These are phyloP conservation scores for Caryopteris hybrid DNA, from an alignment of 305 asterid genomes.

Conservation along the genomic window DNA sequence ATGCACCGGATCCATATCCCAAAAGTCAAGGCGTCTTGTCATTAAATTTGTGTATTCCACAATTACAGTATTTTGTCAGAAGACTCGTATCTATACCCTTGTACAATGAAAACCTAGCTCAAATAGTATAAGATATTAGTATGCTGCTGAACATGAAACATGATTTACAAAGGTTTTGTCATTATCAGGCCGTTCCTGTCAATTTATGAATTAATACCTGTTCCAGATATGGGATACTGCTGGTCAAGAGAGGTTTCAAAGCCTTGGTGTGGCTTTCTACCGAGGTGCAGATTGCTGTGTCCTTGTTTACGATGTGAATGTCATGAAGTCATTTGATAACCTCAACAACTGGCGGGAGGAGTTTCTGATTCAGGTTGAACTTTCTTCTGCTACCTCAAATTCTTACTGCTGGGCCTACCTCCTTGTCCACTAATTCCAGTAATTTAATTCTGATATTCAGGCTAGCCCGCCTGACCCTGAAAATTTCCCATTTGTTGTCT, in stretches of 20 bases:
- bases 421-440: slow-evolving; percentile 3
- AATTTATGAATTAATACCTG: background rate
- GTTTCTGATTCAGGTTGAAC: slow-evolving; percentile 57
- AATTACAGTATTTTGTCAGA: background rate
- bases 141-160: background rate
- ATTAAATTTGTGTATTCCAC: background rate
- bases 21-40: background rate
- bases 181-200: background rate
- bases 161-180: background rate
- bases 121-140: background rate
- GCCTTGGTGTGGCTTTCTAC: slow-evolving; percentile 84
- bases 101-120: background rate
- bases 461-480: slow-evolving; percentile 80
- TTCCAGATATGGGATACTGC: slow-evolving; percentile 79
- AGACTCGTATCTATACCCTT: background rate
- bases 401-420: background rate
- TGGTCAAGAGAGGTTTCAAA: slow-evolving; percentile 81
- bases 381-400: slow-evolving; percentile 9
- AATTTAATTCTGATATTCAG: slow-evolving; percentile 34
- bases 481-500: slow-evolving; percentile 69
- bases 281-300: slow-evolving; percentile 77
- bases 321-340: slow-evolving; percentile 38
- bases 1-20: background rate
- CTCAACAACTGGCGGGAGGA: slow-evolving; percentile 75
- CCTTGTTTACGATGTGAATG: slow-evolving; percentile 17